phyloP scores from a whole-genome alignment of 495 filamentous ascomycete genomes.

The Podospora pseudocomata region DNA sequence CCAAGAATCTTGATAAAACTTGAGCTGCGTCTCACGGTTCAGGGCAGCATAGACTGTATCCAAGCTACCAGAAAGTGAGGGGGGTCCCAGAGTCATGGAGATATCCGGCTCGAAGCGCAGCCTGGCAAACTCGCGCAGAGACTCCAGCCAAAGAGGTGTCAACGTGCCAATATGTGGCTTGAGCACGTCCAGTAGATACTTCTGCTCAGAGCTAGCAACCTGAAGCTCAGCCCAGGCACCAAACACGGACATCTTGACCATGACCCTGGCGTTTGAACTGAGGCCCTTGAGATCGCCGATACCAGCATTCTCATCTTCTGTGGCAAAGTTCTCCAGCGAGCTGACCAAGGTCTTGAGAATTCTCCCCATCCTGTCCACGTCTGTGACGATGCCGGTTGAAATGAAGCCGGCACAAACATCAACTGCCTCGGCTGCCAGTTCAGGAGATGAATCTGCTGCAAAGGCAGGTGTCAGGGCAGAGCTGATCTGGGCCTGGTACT shows the following conservation, averaged over 20 bases:
- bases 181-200: conserved; percentile 82
- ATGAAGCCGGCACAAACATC: conserved; percentile 98
- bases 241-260: conserved; percentile 96
- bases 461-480: conserved; percentile 96
- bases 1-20: conserved; percentile 98
- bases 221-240: conserved; percentile 99
- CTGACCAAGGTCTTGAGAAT: conserved; percentile 91
- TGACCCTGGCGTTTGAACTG: conserved; percentile 93
- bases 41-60: conserved; percentile 90
- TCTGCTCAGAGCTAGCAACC: conserved; percentile 90
- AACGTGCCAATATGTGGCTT: conserved; percentile 85
- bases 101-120: conserved; percentile 96
- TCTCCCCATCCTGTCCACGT: conserved; percentile 95
- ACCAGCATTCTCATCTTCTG: conserved; percentile 73
- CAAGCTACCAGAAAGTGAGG: conserved; percentile 69
- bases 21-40: conserved; percentile 87
- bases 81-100: conserved; percentile 75
- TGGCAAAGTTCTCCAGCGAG: conserved; percentile 88
- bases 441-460: conserved; percentile 90
- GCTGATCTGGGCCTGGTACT: conserved; percentile 97
- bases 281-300: conserved; percentile 93
- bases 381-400: conserved; percentile 92
- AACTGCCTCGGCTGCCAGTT: conserved; percentile 89
- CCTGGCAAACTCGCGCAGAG: conserved; percentile 88
- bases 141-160: conserved; percentile 90